Conservation (phyloP, 371 early-diverging fungal species). For the Blakeslea trispora region DNA sequence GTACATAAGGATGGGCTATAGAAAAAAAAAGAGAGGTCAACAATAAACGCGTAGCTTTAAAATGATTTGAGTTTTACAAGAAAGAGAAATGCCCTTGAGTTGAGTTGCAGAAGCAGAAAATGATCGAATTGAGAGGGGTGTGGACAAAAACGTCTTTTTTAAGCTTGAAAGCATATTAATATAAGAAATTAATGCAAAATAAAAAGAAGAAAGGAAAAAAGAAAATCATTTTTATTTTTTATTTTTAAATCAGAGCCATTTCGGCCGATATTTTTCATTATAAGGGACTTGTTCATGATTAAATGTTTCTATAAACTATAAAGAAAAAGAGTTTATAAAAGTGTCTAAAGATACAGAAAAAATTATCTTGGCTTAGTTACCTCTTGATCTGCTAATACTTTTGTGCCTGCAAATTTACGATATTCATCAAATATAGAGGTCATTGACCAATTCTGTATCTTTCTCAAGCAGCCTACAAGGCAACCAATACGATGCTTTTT, state of each 20-base stretch:
- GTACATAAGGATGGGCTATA: conserved; percentile 14
- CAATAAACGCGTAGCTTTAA: background rate
- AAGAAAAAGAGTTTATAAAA: too few relatives aligned
- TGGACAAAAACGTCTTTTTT: background rate
- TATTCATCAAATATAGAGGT: conserved; percentile 97
- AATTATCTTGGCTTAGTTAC: conserved; percentile 36
- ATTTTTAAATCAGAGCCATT: conserved; percentile 42
- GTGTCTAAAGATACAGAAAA: too few relatives aligned
- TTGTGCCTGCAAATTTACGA: conserved; percentile 88
- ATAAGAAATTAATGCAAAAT: background rate
- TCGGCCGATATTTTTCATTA: conserved; percentile 53
- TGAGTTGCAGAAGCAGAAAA: conserved; percentile 3
- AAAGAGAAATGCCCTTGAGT: conserved; percentile 3
- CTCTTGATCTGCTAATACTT: conserved; percentile 93
- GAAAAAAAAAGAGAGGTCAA: background rate
- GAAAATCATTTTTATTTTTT: too few relatives aligned
- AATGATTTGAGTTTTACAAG: background rate
- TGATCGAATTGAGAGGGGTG: background rate
- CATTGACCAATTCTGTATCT: conserved; percentile 93
- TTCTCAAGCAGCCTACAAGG: conserved; percentile 89
- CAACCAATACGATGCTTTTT: conserved; percentile 91
- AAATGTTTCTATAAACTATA: conserved; percentile 77
- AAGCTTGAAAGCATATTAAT: background rate
- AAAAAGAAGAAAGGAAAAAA: background rate
- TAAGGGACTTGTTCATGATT: conserved; percentile 56